Base-by-base conservation (phyloP, 768 basidiomycete species). In the Podaxis pistillaris region DNA sequence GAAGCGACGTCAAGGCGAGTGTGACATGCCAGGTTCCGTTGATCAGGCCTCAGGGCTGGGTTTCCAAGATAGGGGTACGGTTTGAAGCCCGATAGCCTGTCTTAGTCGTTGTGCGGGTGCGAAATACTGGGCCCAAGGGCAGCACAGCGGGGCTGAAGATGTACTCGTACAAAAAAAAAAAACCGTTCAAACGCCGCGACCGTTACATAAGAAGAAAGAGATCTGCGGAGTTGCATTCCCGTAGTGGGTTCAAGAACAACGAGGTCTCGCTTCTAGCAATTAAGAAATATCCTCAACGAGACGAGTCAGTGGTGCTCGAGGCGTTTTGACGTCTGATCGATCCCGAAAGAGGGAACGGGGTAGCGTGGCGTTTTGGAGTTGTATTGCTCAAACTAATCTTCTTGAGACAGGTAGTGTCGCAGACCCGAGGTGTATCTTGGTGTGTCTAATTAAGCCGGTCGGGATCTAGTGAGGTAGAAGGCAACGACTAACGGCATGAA, bases 101-200 rank as follows among this genome's bases (percentile, higher is more conserved):
- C 26, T 26, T n/a, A 44, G 11, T 44, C 41, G 41, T 44, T 44
- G 41, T 5, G 41, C 15, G 6, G 41, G 41, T n/a, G n/a, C 5
- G n/a, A n/a, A 44, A n/a, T 15, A 30, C 28, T 30, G 4, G 15
- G 41, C n/a, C 1, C 41, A 17, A n/a, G 41, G 5, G n/a, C 17
- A 44, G 41, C 2, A 17, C 41, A 6, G 17, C 6, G n/a, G 5
- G 41, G 6, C 41, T n/a, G n/a, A 4, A 28, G n/a, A 12, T 33
- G 26, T 17, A 28, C 26, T 26, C 3, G 26, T 26, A 26, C 26
- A 24, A 26, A 26, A 26, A 8, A 26, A 8, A 12, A 33, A 11
- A 28, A 19, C 54, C 54, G 54, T 55, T 55, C 33, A 55, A 55
- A 55, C 54, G 13, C 54, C 54, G 54, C 54, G 37, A 22, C 30